Evolutionary conservation across 805 yeast species (phyloP), one percentile per base, ranked within the genome.

Genomic region (Wickerhamiella qilinensis): DNA sequence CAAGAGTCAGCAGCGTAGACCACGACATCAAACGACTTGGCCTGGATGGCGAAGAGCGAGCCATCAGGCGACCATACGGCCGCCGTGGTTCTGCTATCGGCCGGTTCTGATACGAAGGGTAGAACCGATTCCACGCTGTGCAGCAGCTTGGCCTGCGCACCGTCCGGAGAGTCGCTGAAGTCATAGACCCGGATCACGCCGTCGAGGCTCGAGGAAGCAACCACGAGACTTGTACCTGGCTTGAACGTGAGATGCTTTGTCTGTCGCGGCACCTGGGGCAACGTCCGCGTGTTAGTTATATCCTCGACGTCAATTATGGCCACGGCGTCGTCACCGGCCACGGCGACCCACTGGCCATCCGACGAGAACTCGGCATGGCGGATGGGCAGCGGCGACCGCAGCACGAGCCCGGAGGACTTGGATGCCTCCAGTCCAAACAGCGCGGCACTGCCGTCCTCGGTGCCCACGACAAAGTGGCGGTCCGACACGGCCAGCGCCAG

Each of bases 21-120:
- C 2, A 50, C 53, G 16, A 59, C 41, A 14, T 52, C 55, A 24
- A 51, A 49, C 8, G 54, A 59, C 28, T 63, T 59, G 5, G 77
- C 61, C 2, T 93, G 85, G 16, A 82, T 50, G 2, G 85, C 83
- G 35, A 84, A 62, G n/a, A 63, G 55, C 38, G 70, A 70, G 15
- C 93, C 93, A 38, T 68, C 64, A 2, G 78, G 71, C 40, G 74
- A 71, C 94, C 94, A 84, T 28, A 68, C 70, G 2, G 74, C 66
- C 31, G 67, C 68, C 0, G 81, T 66, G 20, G 75, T 58, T 1
- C 69, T 52, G 49, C 63, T 64, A 30, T 62, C 66, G 4, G 42
- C 46, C n/a, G 44, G 43, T n/a, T 39, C 41, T 7, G 34, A 12
- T 3, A 54, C 38, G n/a, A 43, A 16, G 2, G 63, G 62, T 12